A percentile compares a stretch with the other conserved stretches of the same genome.
These are phyloP conservation scores for Porphyrellus sp. DNA, from an alignment of 1,284 basidiomycete species.

Conservation along the genomic window DNA sequence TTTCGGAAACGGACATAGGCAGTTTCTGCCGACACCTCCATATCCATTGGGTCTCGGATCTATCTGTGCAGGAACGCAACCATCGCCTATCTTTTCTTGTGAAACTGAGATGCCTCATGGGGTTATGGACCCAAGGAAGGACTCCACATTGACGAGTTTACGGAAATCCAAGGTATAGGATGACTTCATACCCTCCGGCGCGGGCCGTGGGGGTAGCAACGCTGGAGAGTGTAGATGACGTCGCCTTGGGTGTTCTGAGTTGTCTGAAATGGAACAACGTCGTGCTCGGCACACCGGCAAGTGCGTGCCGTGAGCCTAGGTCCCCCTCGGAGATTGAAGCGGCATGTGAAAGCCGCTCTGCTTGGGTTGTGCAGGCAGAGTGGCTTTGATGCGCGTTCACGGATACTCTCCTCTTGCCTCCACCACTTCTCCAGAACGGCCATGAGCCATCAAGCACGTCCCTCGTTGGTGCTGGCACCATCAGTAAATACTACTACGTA, in stretches of 20 bases:
- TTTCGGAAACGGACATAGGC: conserved; percentile 17
- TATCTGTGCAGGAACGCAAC: neutral
- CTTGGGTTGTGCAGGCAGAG: conserved; percentile 35
- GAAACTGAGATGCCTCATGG: conserved; percentile 4
- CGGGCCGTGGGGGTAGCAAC: neutral
- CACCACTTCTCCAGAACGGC: conserved; percentile 28
- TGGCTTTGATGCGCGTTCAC: conserved; percentile 37
- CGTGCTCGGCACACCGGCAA: conserved; percentile 20
- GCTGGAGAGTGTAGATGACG: too few relatives aligned
- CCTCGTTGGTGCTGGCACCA: conserved; percentile 64
- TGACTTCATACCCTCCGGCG: neutral
- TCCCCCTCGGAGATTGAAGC: conserved; percentile 26
- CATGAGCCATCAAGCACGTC: conserved; percentile 58
- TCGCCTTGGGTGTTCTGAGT: neutral
- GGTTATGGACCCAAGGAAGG: neutral
- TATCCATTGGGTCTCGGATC: conserved; percentile 8
- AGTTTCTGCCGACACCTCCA: neutral
- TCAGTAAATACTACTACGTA: conserved; percentile 78
- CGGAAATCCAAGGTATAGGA: conserved; percentile 2
- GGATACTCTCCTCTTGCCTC: conserved; percentile 19
- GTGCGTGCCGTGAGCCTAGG: conserved; percentile 8
- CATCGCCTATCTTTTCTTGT: neutral
- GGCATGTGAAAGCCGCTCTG: conserved; percentile 26
- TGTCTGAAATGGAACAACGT: conserved; percentile 1
- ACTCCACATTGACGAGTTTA: neutral